A percentile compares a stretch with the other conserved stretches of the same genome.
These are phyloP conservation scores for Oxyria digyna DNA, from an alignment of 148 eudicot species.

Conservation along the genomic window DNA sequence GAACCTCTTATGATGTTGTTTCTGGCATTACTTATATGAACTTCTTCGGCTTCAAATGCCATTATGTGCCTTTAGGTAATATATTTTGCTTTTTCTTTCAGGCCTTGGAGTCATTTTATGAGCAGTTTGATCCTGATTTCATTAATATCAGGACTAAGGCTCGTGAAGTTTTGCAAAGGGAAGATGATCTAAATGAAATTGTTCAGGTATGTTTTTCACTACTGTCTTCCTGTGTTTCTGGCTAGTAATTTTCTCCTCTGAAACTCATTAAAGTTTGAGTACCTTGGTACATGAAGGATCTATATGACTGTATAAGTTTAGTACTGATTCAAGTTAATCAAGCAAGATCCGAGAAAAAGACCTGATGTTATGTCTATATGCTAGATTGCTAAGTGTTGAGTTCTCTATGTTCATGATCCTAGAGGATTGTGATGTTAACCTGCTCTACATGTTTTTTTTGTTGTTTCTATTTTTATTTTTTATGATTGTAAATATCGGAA, in stretches of 20 bases:
- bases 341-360: neutral
- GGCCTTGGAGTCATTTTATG: constrained; percentile 89
- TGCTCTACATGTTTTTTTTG: neutral
- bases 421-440: neutral
- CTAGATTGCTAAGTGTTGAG: neutral
- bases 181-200: constrained; percentile 93
- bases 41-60: neutral
- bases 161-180: constrained; percentile 94
- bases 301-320: neutral
- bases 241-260: neutral
- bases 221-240: neutral
- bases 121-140: constrained; percentile 84
- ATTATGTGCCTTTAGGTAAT: neutral
- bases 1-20: neutral
- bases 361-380: neutral
- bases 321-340: neutral
- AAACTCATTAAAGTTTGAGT: neutral
- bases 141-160: constrained; percentile 92
- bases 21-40: neutral
- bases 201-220: constrained; percentile 50
- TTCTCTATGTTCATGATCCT: neutral
- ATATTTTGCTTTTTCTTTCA: constrained; percentile 19
- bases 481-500: no score
- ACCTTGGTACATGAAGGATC: neutral
- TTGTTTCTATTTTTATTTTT: no score